phyloP scores from a whole-genome alignment of 2,329 filamentous ascomycete genomes.

The Chalara sp. region DNA sequence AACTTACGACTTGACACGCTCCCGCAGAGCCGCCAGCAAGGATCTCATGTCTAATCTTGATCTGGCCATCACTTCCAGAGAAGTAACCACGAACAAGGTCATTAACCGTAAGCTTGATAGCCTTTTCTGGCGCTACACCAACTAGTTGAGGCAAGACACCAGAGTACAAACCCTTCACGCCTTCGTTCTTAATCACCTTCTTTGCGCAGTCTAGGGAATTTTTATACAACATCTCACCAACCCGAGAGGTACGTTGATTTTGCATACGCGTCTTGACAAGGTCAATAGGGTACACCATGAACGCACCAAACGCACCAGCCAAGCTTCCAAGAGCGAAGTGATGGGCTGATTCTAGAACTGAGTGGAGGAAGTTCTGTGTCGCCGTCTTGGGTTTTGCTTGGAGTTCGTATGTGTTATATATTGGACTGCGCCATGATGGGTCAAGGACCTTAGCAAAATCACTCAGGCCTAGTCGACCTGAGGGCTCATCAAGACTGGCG shows the following conservation, averaged over 20 bases:
- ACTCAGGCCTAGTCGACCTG: conserved; percentile 70
- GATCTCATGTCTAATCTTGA: conserved; percentile 66
- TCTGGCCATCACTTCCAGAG: conserved; percentile 67
- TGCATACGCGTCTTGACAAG: conserved; percentile 98
- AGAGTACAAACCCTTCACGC: conserved; percentile 82
- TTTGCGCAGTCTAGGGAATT: conserved; percentile 93
- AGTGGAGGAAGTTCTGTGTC: conserved; percentile 51
- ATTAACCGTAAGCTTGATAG: conserved; percentile 98
- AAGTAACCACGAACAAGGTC: conserved; percentile 77
- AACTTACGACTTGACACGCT: conserved; percentile 88
- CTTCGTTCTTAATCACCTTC: conserved; percentile 92
- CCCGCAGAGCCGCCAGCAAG: conserved; percentile 85
- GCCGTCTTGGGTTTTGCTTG: conserved; percentile 45
- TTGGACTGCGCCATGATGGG: conserved; percentile 72
- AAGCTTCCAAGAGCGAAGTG: conserved; percentile 86
- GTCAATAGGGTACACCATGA: conserved; percentile 99
- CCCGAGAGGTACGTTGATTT: conserved; percentile 80
- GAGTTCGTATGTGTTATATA: conserved; percentile 25
- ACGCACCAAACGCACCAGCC: conserved; percentile 94
- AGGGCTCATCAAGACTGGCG: conserved; percentile 83
- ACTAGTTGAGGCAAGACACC: conserved; percentile 92
- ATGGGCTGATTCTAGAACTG: conserved; percentile 71
- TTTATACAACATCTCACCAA: conserved; percentile 87
- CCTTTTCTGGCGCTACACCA: conserved; percentile 97
- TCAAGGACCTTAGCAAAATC: conserved; percentile 97